Evolutionary conservation across 2,329 filamentous ascomycete genomes (phyloP).

Genomic region (Verticillium dahliae): DNA sequence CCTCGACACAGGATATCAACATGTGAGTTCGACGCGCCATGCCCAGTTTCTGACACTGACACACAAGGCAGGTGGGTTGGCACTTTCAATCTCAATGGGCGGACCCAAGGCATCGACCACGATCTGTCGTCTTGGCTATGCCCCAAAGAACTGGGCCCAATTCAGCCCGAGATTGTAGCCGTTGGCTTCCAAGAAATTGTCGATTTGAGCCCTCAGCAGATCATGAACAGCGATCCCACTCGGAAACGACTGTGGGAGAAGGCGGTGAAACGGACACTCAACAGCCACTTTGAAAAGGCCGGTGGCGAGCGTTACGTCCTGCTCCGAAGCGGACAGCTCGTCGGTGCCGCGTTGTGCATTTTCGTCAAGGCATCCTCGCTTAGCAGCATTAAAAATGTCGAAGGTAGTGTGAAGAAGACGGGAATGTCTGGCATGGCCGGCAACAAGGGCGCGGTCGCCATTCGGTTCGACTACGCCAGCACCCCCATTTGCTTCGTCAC

Average conservation of each 20-base stretch:
- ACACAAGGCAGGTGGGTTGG: slow-evolving; percentile 51
- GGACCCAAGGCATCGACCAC: slow-evolving; percentile 67
- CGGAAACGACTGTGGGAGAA: slow-evolving; percentile 81
- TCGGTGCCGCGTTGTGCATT: slow-evolving; percentile 86
- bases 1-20: slow-evolving; percentile 64
- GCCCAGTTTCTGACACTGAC: background rate
- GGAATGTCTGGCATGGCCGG: slow-evolving; percentile 96
- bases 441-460: slow-evolving; percentile 96
- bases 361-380: slow-evolving; percentile 79
- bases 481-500: slow-evolving; percentile 94
- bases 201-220: slow-evolving; percentile 94
- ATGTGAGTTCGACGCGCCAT: slow-evolving; percentile 46
- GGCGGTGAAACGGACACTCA: slow-evolving; percentile 71
- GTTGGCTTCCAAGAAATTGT: slow-evolving; percentile 98
- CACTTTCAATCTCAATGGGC: slow-evolving; percentile 93
- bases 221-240: slow-evolving; percentile 95
- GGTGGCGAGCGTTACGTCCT: slow-evolving; percentile 79
- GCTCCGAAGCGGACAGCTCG: slow-evolving; percentile 84
- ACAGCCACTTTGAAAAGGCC: slow-evolving; percentile 57
- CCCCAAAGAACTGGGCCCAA: slow-evolving; percentile 49
- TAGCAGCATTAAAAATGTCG: slow-evolving; percentile 86
- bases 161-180: slow-evolving; percentile 77
- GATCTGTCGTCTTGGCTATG: slow-evolving; percentile 86
- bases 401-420: slow-evolving; percentile 89
- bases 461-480: slow-evolving; percentile 89